phyloP scores from a whole-genome alignment of 2,329 filamentous ascomycete species.

The Hymenoscyphus occultus region DNA sequence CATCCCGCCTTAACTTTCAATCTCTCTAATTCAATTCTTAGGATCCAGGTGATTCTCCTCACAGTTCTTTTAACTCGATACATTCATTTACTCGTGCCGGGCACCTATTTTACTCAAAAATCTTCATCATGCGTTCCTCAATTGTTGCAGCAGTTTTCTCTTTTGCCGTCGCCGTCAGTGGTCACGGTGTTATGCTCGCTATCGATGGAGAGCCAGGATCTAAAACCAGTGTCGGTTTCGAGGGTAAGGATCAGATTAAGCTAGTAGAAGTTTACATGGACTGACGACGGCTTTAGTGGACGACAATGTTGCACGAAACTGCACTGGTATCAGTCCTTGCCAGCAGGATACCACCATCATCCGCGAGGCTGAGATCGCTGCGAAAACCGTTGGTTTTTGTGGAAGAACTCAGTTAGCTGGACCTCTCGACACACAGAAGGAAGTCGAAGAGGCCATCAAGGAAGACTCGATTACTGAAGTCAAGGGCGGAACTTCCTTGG shows the following conservation, averaged over 20 bases:
- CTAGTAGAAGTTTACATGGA: not conserved
- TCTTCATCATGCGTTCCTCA: constrained; percentile 40
- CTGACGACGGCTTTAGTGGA: constrained; percentile 42
- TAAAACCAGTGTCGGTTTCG: constrained; percentile 43
- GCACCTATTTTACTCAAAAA: constrained; percentile 25
- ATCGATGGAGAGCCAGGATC: constrained; percentile 47
- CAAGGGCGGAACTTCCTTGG: constrained; percentile 51
- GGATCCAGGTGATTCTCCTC: constrained; percentile 29
- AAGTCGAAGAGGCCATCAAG: constrained; percentile 50
- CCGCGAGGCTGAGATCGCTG: constrained; percentile 51
- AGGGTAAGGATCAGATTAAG: constrained; percentile 37
- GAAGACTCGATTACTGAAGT: constrained; percentile 53
- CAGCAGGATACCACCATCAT: constrained; percentile 65
- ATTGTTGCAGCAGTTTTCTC: constrained; percentile 37
- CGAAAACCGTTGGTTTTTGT: constrained; percentile 56
- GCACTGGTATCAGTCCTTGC: constrained; percentile 62
- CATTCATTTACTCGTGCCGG: constrained; percentile 37
- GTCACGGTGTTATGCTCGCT: constrained; percentile 47
- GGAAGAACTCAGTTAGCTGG: constrained; percentile 59
- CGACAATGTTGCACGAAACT: constrained; percentile 56
- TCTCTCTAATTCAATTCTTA: constrained; percentile 25
- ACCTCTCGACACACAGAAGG: constrained; percentile 59
- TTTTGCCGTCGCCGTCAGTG: constrained; percentile 39
- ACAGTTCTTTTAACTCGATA: constrained; percentile 29
- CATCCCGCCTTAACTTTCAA: constrained; percentile 22